These are phyloP conservation scores for Candida corydali DNA, from an alignment of 805 yeast species.

Conservation along the genomic window DNA sequence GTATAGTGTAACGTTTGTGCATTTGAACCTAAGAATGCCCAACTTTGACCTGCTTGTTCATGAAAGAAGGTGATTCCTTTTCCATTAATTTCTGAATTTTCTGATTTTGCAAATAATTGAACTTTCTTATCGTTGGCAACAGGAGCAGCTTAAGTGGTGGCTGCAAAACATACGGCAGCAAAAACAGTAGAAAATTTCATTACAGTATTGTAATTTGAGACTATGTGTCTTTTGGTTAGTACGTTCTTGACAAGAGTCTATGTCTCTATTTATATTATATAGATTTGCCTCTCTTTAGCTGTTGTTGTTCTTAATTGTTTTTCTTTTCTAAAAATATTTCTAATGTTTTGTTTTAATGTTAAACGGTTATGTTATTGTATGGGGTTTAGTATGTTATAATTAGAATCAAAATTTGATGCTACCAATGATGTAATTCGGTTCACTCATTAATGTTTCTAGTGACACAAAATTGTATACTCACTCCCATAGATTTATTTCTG, in stretches of 20 bases:
- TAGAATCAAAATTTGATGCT: not conserved
- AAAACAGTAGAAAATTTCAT: slow-evolving; percentile 3
- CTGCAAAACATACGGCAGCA: slow-evolving; percentile 9
- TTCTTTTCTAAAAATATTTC: not conserved
- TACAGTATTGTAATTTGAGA: not conserved
- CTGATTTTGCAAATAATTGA: slow-evolving; percentile 20
- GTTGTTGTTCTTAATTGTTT: too few species aligned
- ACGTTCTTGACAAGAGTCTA: not conserved
- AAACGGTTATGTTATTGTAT: not conserved
- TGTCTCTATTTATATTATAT: not conserved
- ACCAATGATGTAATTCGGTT: not conserved
- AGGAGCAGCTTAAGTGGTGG: slow-evolving; percentile 3
- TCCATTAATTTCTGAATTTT: slow-evolving; percentile 22
- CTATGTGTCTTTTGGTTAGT: not conserved
- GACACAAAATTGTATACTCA: too few species aligned
- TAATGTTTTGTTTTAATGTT: not conserved
- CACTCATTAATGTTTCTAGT: too few species aligned
- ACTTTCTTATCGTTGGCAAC: slow-evolving; percentile 10
- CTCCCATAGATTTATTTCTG: too few species aligned
- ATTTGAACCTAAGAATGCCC: slow-evolving; percentile 22
- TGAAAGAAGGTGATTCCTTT: slow-evolving; percentile 26
- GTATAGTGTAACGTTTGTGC: not conserved
- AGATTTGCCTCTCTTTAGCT: not conserved
- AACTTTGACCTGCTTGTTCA: slow-evolving; percentile 44
- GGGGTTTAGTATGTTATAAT: not conserved